Evolutionary conservation across 1,284 basidiomycete species (phyloP), one percentile per base, ranked within the genome.

Genomic region (Apiotrichum akiyoshidainum): DNA sequence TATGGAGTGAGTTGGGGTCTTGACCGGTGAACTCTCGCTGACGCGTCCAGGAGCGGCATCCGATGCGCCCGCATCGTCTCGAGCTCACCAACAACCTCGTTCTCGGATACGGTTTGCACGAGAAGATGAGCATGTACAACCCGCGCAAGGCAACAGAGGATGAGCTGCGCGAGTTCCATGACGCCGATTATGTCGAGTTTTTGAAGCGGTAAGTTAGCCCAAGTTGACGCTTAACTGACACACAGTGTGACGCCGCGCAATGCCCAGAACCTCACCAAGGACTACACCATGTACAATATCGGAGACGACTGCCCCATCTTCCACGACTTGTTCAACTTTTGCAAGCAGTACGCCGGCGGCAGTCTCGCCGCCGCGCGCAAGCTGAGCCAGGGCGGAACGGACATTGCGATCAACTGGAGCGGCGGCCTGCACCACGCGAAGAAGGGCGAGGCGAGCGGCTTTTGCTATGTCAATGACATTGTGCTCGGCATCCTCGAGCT

Each of bases 361-460:
- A 93, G 91, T 1, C 81, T 99, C 12, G 91, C 93, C 31, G 96
- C 88, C 1, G 92, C 92, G 16, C 80, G 91, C 19, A 93, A 92
- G 72, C 81, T 96, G 5, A 86, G 85, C 57, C 83, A 88, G 1
- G 92, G 91, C 6, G 84, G 87, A 6, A 92, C 95, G 16, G 95
- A 99, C 75, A 98, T 97, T 55, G 93, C 91, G 0, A 92, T 97
- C 68, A 97, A 96, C 72, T 97, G 94, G 94, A 92, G 92, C 44
- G 94, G 93, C 1, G 93, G 93, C 0, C 81, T 97, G 40, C 93
- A 97, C 78, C 93, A 97, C 70, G 93, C 93, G 7, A 96, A 97
- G 80, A 88, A 93, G 68, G 89, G 90, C 0, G 93, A 96, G 79
- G 92, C 93, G 11, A 94, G 91, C 68, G 94, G 93, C 0, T 97